Conservation (phyloP, 768 basidiomycete genomes). For the Multifurca ochricompacta region DNA sequence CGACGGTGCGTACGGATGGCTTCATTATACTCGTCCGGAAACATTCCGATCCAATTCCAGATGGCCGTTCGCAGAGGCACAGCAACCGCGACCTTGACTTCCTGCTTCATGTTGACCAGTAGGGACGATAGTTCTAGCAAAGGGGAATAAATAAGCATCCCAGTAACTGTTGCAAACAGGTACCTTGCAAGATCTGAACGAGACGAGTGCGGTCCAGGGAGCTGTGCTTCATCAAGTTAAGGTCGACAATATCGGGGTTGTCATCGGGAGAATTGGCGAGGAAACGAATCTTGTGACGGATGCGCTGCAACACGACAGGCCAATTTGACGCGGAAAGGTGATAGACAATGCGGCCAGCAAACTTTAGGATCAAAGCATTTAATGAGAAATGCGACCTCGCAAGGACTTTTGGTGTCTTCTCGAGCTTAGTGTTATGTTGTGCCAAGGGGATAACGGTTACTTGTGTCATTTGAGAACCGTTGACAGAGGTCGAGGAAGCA, state of each 20-base stretch:
- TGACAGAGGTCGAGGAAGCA: slow-evolving; percentile 16
- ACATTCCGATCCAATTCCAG: slow-evolving; percentile 86
- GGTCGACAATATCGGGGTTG: slow-evolving; percentile 61
- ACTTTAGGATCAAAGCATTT: slow-evolving; percentile 58
- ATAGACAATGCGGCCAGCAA: slow-evolving; percentile 72
- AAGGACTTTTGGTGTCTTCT: slow-evolving; percentile 56
- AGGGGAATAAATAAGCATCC: slow-evolving; percentile 3
- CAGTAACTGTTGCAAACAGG: slow-evolving; percentile 17
- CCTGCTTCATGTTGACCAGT: slow-evolving; percentile 72
- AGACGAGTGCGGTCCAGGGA: slow-evolving; percentile 64
- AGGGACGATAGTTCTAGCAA: slow-evolving; percentile 66
- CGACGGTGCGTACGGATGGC: slow-evolving; percentile 51
- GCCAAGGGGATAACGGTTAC: slow-evolving; percentile 19
- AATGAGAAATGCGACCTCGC: slow-evolving; percentile 48
- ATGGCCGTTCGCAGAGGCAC: slow-evolving; percentile 66
- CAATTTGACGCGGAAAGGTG: slow-evolving; percentile 87
- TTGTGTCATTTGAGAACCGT: slow-evolving; percentile 22
- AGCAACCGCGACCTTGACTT: slow-evolving; percentile 65
- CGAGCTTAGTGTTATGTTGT: slow-evolving; percentile 36
- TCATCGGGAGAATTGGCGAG: slow-evolving; percentile 49
- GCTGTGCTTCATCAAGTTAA: slow-evolving; percentile 72
- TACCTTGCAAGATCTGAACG: slow-evolving; percentile 62
- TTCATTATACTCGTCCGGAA: slow-evolving; percentile 72
- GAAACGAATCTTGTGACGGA: slow-evolving; percentile 60
- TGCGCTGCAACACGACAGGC: slow-evolving; percentile 62